phyloP scores from a whole-genome alignment of 495 filamentous ascomycete species.

The Xylaria telfairii region DNA sequence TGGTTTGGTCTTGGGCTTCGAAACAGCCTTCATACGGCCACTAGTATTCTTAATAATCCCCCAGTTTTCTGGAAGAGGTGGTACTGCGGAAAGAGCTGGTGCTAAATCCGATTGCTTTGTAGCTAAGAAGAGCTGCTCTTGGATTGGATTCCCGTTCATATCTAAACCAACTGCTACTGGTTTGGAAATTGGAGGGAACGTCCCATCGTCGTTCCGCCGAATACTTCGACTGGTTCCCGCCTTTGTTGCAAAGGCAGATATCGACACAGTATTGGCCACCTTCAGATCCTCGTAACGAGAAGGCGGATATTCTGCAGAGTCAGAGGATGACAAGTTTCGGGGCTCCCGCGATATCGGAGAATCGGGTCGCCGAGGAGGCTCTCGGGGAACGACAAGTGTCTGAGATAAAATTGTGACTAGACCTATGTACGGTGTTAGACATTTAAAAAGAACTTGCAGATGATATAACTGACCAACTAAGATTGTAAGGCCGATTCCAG shows the following conservation, averaged over 20 bases:
- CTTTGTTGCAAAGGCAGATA: conserved; percentile 46
- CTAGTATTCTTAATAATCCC: neutral
- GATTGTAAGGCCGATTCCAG: conserved; percentile 54
- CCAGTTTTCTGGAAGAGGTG: conserved; percentile 9
- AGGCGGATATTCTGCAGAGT: conserved; percentile 49
- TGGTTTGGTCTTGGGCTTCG: conserved; percentile 35
- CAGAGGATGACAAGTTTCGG: conserved; percentile 50
- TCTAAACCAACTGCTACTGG: conserved; percentile 21
- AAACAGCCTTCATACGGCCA: conserved; percentile 41
- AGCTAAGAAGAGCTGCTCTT: conserved; percentile 30
- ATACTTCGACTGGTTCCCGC: conserved; percentile 14
- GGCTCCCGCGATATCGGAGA: conserved; percentile 35
- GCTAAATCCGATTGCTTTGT: neutral
- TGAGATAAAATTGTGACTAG: conserved; percentile 43
- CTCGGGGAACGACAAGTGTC: conserved; percentile 35
- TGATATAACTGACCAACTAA: conserved; percentile 53
- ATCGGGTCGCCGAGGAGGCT: conserved; percentile 34
- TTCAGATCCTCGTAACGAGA: conserved; percentile 56
- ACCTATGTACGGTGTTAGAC: conserved; percentile 35
- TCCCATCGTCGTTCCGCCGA: conserved; percentile 30
- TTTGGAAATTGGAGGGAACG: conserved; percentile 33
- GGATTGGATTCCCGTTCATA: conserved; percentile 16
- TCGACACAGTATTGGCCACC: conserved; percentile 43
- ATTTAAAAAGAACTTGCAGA: neutral
- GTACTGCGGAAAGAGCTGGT: neutral